A percentile compares a stretch with the other conserved stretches of the same genome.
These are phyloP conservation scores for Venturia asperata DNA, from an alignment of 2,329 filamentous ascomycete species.

Conservation along the genomic window DNA sequence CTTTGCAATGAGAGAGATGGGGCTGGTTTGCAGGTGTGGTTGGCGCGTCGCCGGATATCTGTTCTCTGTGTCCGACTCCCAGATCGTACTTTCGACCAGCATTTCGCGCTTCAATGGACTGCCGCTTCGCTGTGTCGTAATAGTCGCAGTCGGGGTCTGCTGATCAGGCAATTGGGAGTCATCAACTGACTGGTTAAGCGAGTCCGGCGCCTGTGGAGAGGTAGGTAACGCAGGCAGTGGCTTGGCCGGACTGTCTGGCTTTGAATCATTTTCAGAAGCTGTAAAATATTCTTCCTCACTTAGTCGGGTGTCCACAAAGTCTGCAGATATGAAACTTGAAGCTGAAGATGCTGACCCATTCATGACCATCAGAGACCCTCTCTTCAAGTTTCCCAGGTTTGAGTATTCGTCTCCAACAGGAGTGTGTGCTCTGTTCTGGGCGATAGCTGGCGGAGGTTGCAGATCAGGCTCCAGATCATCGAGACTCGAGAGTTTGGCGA, in stretches of 20 bases:
- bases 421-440: slow-evolving; percentile 29
- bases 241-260: neutral
- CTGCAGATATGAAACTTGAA: slow-evolving; percentile 28
- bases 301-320: neutral
- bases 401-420: slow-evolving; percentile 38
- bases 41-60: neutral
- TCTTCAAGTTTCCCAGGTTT: slow-evolving; percentile 36
- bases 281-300: slow-evolving; percentile 23
- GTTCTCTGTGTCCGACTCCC: neutral
- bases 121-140: slow-evolving; percentile 3
- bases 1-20: neutral
- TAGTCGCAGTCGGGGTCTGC: neutral
- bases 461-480: slow-evolving; percentile 23
- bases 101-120: slow-evolving; percentile 13
- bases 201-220: neutral
- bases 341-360: slow-evolving; percentile 43
- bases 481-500: slow-evolving; percentile 24
- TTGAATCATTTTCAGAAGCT: slow-evolving; percentile 19
- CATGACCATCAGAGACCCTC: slow-evolving; percentile 41
- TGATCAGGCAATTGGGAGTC: neutral
- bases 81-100: neutral
- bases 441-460: neutral
- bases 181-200: neutral
- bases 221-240: neutral
- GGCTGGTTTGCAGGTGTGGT: neutral